Evolutionary conservation across 1,284 basidiomycete genomes (phyloP).

Genomic region (Cryptococcus sp.): DNA sequence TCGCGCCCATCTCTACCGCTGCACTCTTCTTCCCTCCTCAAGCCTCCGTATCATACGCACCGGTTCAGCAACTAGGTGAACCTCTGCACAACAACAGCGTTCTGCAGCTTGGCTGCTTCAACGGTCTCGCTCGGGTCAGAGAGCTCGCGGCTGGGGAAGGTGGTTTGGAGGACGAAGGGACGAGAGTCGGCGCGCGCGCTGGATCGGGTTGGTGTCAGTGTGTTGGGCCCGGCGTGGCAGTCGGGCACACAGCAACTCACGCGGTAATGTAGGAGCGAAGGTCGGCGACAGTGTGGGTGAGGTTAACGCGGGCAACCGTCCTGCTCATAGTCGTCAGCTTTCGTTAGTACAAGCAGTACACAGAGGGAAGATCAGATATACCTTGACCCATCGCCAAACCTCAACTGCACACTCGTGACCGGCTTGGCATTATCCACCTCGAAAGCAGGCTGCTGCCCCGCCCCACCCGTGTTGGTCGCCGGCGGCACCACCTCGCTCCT

Average conservation of each 20-base stretch:
- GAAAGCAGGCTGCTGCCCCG: conserved; percentile 56
- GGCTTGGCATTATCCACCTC: conserved; percentile 77
- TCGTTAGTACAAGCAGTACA: background rate
- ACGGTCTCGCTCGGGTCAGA: conserved; percentile 68
- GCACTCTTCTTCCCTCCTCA: background rate
- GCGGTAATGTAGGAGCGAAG: conserved; percentile 83
- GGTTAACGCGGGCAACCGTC: conserved; percentile 83
- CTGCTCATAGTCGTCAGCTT: conserved; percentile 49
- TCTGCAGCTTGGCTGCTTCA: conserved; percentile 67
- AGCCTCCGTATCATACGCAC: background rate
- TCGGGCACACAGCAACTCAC: conserved; percentile 57
- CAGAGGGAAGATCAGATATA: conserved; percentile 43
- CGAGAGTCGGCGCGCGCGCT: conserved; percentile 74
- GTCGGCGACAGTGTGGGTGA: conserved; percentile 84
- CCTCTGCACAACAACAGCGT: conserved; percentile 82
- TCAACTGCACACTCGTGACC: conserved; percentile 85
- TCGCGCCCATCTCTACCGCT: background rate
- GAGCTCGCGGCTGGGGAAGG: conserved; percentile 77
- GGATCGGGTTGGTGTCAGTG: conserved; percentile 1
- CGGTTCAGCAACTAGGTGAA: conserved; percentile 41
- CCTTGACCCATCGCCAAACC: conserved; percentile 88
- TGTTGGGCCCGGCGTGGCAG: background rate
- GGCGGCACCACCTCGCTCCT: conserved; percentile 27
- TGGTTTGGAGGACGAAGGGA: conserved; percentile 73
- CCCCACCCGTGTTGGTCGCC: conserved; percentile 22